A percentile compares a stretch with the other conserved stretches of the same genome.
Conservation (phyloP, 176 grass and related monocot genomes). For the Puya raimondii region DNA sequence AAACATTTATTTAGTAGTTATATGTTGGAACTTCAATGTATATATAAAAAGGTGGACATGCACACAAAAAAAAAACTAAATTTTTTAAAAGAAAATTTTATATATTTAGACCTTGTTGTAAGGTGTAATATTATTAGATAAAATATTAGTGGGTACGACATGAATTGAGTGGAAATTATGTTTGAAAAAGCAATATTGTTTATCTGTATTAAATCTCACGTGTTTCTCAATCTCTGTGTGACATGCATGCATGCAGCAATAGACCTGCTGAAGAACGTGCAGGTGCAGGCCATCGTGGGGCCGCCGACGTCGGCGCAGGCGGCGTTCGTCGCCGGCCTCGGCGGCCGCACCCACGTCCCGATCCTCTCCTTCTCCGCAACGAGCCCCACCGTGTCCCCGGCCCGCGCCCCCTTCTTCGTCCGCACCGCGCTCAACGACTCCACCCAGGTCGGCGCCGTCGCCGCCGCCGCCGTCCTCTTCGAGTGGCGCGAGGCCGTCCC, state of each 20-base stretch:
- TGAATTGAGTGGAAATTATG: too few relatives aligned
- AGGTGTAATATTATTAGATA: too few relatives aligned
- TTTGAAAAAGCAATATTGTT: too few relatives aligned
- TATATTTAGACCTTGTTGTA: too few relatives aligned
- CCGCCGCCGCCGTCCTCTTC: slow-evolving; percentile 20
- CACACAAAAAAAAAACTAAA: too few relatives aligned
- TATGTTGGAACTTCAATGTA: too few relatives aligned
- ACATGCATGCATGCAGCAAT: slow-evolving; percentile 25
- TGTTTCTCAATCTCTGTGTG: neutral
- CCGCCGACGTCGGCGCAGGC: slow-evolving; percentile 30
- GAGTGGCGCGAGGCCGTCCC: slow-evolving; percentile 29
- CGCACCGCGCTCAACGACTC: slow-evolving; percentile 40
- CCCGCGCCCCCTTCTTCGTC: slow-evolving; percentile 37
- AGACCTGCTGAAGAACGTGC: slow-evolving; percentile 28
- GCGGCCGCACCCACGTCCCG: slow-evolving; percentile 29
- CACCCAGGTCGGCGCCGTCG: slow-evolving; percentile 26
- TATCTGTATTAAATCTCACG: too few relatives aligned
- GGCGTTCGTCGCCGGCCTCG: slow-evolving; percentile 35
- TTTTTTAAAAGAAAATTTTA: too few relatives aligned
- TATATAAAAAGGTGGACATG: too few relatives aligned
- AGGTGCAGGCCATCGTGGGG: slow-evolving; percentile 37
- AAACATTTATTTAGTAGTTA: too few relatives aligned
- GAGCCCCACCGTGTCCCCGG: slow-evolving; percentile 18
- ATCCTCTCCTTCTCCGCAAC: slow-evolving; percentile 45
- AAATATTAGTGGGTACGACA: too few relatives aligned